Evolutionary conservation across 306 rosid genomes (phyloP).

Genomic region (Medicago lupulina): DNA sequence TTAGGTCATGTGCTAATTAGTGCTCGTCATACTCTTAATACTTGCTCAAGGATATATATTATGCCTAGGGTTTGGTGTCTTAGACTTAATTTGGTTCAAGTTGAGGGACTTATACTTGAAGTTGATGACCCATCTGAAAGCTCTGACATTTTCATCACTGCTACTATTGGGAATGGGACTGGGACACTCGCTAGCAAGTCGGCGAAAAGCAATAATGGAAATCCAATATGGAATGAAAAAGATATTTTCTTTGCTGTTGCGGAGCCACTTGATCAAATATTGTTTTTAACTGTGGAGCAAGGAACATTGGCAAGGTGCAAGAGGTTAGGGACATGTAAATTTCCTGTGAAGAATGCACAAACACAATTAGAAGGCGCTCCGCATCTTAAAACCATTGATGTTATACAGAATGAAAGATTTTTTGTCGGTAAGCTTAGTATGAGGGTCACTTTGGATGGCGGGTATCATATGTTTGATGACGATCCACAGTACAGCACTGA

Average conservation of each 20-base stretch:
- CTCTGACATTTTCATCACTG: slow-evolving; percentile 43
- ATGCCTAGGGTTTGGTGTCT: slow-evolving; percentile 49
- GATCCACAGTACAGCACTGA: slow-evolving; percentile 43
- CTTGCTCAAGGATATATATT: slow-evolving; percentile 37
- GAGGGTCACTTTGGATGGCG: slow-evolving; percentile 53
- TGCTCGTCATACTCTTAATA: slow-evolving; percentile 1
- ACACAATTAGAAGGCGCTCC: slow-evolving; percentile 27
- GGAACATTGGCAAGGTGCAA: slow-evolving; percentile 12
- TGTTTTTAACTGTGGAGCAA: slow-evolving; percentile 44
- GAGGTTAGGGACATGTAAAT: slow-evolving; percentile 41
- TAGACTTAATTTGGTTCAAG: slow-evolving; percentile 42
- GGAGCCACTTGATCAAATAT: slow-evolving; percentile 51
- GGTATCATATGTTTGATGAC: slow-evolving; percentile 61
- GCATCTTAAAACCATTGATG: background rate
- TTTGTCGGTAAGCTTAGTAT: slow-evolving; percentile 43
- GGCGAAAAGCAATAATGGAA: slow-evolving; percentile 31
- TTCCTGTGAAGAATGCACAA: slow-evolving; percentile 38
- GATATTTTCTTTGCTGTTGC: slow-evolving; percentile 45
- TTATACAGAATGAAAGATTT: slow-evolving; percentile 13
- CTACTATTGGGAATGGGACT: slow-evolving; percentile 43
- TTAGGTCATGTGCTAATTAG: slow-evolving; percentile 4
- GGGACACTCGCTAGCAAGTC: slow-evolving; percentile 27
- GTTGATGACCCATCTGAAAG: slow-evolving; percentile 29
- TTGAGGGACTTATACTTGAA: slow-evolving; percentile 33
- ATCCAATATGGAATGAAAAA: slow-evolving; percentile 51